Conservation (phyloP, 306 rosid genomes). For the Casuarina cunninghamiana region DNA sequence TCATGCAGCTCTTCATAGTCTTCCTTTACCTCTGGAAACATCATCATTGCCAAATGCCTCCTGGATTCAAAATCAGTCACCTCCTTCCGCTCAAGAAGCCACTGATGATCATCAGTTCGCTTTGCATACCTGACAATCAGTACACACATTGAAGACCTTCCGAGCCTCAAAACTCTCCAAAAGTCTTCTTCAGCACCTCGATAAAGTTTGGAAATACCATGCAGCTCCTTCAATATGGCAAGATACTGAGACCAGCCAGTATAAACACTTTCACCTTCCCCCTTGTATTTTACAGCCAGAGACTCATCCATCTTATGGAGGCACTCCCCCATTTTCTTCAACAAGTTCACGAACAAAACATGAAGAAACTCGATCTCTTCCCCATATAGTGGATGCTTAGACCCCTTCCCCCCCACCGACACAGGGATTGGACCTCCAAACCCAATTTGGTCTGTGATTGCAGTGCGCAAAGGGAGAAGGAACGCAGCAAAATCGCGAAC, state of each 20-base stretch:
- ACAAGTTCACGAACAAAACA: conserved; percentile 32
- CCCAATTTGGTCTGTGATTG: conserved; percentile 18
- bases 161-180: conserved; percentile 46
- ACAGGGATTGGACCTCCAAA: conserved; percentile 19
- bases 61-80: conserved; percentile 59
- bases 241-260: conserved; percentile 60
- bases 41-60: conserved; percentile 72
- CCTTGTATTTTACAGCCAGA: conserved; percentile 38
- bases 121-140: conserved; percentile 45
- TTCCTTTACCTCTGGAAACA: conserved; percentile 64
- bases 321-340: conserved; percentile 52
- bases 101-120: conserved; percentile 47
- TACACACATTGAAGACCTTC: conserved; percentile 39
- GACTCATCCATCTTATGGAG: conserved; percentile 44
- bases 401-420: conserved; percentile 8
- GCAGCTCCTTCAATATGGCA: conserved; percentile 55
- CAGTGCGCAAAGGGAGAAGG: conserved; percentile 38
- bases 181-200: conserved; percentile 49
- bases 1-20: conserved; percentile 70
- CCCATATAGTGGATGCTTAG: conserved; percentile 28
- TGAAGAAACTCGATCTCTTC: conserved; percentile 49
- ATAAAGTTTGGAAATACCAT: conserved; percentile 49
- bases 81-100: conserved; percentile 63
- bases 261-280: conserved; percentile 36
- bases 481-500: conserved; percentile 53